phyloP scores from a whole-genome alignment of 2,329 filamentous ascomycete species.

The Spiromastix sp. region DNA sequence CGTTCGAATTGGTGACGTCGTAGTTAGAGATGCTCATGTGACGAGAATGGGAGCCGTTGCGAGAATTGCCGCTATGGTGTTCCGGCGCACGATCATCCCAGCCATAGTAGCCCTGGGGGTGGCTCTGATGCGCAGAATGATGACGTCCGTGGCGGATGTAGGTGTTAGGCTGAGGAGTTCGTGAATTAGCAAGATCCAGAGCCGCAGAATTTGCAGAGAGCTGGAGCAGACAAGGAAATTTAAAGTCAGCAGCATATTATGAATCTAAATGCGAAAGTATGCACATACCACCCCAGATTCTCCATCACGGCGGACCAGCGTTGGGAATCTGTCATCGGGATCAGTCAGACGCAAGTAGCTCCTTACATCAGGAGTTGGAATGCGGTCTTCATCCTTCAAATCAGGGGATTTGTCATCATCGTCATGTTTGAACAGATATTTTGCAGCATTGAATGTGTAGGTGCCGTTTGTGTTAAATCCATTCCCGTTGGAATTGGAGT shows the following conservation, averaged over 20 bases:
- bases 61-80: too few species aligned
- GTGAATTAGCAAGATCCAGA: constrained; percentile 65
- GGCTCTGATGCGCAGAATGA: constrained; percentile 52
- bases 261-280: neutral
- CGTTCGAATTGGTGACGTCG: constrained; percentile 14
- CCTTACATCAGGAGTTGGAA: constrained; percentile 55
- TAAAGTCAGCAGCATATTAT: constrained; percentile 23
- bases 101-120: constrained; percentile 47
- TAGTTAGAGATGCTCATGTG: constrained; percentile 32
- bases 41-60: too few species aligned
- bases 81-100: too few species aligned
- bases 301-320: constrained; percentile 43
- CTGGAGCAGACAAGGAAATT: constrained; percentile 38
- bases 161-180: constrained; percentile 54
- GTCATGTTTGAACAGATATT: constrained; percentile 77
- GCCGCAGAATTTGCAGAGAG: constrained; percentile 72
- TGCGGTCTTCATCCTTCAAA: constrained; percentile 36
- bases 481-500: constrained; percentile 22
- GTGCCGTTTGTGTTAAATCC: constrained; percentile 14
- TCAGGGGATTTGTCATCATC: constrained; percentile 52
- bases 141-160: constrained; percentile 61
- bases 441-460: constrained; percentile 61
- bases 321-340: constrained; percentile 78
- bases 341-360: constrained; percentile 61
- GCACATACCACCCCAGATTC: constrained; percentile 44